A percentile compares a stretch with the other conserved stretches of the same genome.
phyloP scores from a whole-genome alignment of 495 filamentous ascomycete species.

The Aspergillus egyptiacus region DNA sequence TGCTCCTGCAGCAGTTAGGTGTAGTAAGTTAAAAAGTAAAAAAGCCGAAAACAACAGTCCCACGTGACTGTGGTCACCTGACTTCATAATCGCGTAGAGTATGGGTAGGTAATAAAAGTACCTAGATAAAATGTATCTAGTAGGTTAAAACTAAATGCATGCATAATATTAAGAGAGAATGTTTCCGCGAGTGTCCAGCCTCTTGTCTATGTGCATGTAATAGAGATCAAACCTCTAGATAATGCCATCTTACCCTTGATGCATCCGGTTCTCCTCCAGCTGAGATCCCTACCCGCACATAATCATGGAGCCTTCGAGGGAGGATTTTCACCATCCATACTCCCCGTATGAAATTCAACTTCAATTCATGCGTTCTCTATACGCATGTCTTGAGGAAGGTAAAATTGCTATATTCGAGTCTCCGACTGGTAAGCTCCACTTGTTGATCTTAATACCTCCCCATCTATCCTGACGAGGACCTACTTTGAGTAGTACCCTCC shows the following conservation, averaged over 20 bases:
- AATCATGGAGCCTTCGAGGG: slow-evolving; percentile 20
- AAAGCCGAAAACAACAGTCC: too few relatives aligned
- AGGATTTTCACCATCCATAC: slow-evolving; percentile 87
- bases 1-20: too few relatives aligned
- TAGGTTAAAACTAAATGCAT: too few relatives aligned
- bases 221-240: background rate
- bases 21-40: too few relatives aligned
- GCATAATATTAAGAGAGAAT: too few relatives aligned
- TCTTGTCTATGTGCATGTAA: background rate
- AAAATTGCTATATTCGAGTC: slow-evolving; percentile 89
- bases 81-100: too few relatives aligned
- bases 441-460: background rate
- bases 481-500: too few relatives aligned
- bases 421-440: slow-evolving; percentile 60
- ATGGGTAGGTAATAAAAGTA: too few relatives aligned
- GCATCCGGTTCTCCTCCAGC: background rate
- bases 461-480: too few relatives aligned
- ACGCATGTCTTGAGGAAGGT: slow-evolving; percentile 71
- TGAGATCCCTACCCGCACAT: background rate
- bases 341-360: slow-evolving; percentile 86
- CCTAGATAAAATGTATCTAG: too few relatives aligned
- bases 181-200: too few relatives aligned
- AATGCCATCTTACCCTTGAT: background rate
- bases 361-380: slow-evolving; percentile 83
- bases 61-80: too few relatives aligned